A percentile compares a stretch with the other conserved stretches of the same genome.
Evolutionary conservation across 1,139 yeast species (phyloP).

Genomic region (Wickerhamiella pararugosa): DNA sequence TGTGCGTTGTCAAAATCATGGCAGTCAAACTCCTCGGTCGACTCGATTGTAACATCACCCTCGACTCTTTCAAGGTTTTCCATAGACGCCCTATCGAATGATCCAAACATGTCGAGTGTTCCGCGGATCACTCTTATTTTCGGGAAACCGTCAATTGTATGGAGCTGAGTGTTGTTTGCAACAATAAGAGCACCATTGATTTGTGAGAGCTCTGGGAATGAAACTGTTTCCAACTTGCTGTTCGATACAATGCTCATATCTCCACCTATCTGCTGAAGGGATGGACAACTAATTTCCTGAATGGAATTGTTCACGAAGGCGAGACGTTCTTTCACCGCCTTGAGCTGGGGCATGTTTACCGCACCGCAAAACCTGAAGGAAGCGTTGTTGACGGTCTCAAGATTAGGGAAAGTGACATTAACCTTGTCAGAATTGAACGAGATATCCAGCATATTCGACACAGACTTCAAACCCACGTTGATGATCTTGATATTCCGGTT

Average conservation of each 20-base stretch:
- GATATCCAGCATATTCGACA: conserved; percentile 59
- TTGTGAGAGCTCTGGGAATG: conserved; percentile 52
- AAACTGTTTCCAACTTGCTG: conserved; percentile 50
- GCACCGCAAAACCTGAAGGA: conserved; percentile 68
- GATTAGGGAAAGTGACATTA: conserved; percentile 54
- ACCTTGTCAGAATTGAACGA: conserved; percentile 75
- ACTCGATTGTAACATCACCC: conserved; percentile 81
- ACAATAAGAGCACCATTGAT: conserved; percentile 73
- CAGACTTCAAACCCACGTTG: conserved; percentile 56
- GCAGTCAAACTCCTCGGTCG: conserved; percentile 73
- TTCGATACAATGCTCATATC: conserved; percentile 65
- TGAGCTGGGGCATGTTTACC: conserved; percentile 52
- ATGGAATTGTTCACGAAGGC: conserved; percentile 63
- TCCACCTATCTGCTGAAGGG: conserved; percentile 50
- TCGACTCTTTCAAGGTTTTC: conserved; percentile 57
- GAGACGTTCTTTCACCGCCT: conserved; percentile 61
- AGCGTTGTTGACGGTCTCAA: conserved; percentile 73
- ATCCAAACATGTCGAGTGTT: conserved; percentile 69
- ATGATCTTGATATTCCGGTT: conserved; percentile 58
- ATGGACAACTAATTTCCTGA: conserved; percentile 40
- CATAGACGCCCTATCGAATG: conserved; percentile 65
- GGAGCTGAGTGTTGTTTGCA: conserved; percentile 65
- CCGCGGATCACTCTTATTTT: conserved; percentile 65
- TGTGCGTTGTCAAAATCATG: conserved; percentile 42
- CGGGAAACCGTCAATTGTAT: conserved; percentile 56